phyloP scores from a whole-genome alignment of 75 land plant genomes.

The Adiantum capillusveneris region DNA sequence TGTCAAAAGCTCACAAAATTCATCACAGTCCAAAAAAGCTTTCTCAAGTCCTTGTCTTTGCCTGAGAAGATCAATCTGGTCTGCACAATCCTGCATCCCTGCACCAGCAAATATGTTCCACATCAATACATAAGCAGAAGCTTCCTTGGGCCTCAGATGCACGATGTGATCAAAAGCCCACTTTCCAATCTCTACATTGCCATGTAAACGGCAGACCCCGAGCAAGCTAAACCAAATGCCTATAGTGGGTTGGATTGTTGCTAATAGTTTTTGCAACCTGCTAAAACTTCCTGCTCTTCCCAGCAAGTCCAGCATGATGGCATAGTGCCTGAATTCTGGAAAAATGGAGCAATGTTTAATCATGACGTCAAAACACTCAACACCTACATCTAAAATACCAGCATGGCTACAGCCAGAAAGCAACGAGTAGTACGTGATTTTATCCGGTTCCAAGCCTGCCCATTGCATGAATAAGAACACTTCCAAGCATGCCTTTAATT shows the following conservation, averaged over 20 bases:
- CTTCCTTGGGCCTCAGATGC: slow-evolving; percentile 29
- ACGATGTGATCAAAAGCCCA: slow-evolving; percentile 22
- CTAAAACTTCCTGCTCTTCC: slow-evolving; percentile 33
- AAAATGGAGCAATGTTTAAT: slow-evolving; percentile 1
- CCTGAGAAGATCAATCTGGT: slow-evolving; percentile 26
- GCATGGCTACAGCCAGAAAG: slow-evolving; percentile 24
- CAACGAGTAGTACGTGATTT: slow-evolving; percentile 10
- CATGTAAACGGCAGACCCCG: slow-evolving; percentile 31
- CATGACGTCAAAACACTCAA: slow-evolving; percentile 14
- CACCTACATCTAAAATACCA: slow-evolving; percentile 12
- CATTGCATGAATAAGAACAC: slow-evolving; percentile 17
- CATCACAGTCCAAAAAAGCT: too few relatives aligned
- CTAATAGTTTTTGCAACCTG: slow-evolving; percentile 22
- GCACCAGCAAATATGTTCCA: slow-evolving; percentile 35
- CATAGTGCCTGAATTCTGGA: slow-evolving; percentile 27
- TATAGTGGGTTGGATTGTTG: slow-evolving; percentile 30
- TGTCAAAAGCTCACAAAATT: too few relatives aligned
- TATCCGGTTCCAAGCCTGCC: slow-evolving; percentile 13
- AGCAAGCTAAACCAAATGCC: slow-evolving; percentile 42
- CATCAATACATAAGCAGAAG: slow-evolving; percentile 36
- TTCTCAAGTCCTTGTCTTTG: slow-evolving; percentile 6
- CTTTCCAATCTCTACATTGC: slow-evolving; percentile 31
- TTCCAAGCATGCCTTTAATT: slow-evolving; percentile 15
- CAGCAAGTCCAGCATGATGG: slow-evolving; percentile 40
- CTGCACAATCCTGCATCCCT: slow-evolving; percentile 39